phyloP scores from a whole-genome alignment of 306 rosid species.

The Mimosa bimucronata region DNA sequence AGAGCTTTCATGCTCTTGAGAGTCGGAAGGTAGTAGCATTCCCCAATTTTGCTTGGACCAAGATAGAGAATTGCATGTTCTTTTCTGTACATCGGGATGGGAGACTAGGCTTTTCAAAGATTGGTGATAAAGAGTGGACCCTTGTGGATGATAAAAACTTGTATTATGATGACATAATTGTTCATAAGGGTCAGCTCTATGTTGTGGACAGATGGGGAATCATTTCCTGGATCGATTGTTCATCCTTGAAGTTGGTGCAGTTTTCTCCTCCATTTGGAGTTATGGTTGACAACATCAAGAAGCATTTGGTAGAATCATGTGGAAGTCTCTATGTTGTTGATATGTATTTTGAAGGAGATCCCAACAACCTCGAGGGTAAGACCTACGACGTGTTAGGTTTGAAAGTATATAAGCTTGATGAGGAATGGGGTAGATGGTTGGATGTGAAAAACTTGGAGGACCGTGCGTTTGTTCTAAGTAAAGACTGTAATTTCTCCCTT shows the following conservation, averaged over 20 bases:
- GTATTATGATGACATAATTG: conserved; percentile 37
- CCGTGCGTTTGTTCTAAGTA: not conserved
- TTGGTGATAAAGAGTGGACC: conserved; percentile 25
- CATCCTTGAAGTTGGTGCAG: conserved; percentile 7
- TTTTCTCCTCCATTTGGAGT: conserved; percentile 35
- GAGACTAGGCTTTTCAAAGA: not conserved
- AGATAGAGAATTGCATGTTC: not conserved
- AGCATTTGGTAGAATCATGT: conserved; percentile 44
- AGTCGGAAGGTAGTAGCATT: conserved; percentile 18
- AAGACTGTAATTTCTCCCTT: not conserved
- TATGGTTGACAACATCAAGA: conserved; percentile 1
- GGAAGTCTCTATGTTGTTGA: conserved; percentile 50
- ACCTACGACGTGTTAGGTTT: not conserved
- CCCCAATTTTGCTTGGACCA: not conserved
- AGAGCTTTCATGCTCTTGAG: not conserved
- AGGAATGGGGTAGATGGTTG: not conserved
- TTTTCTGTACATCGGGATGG: not conserved
- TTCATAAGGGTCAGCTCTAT: conserved; percentile 41
- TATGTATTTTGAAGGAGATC: conserved; percentile 15
- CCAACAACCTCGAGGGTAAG: not conserved
- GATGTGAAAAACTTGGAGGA: not conserved
- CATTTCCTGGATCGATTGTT: not conserved
- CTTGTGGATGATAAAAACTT: conserved; percentile 11
- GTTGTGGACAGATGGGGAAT: conserved; percentile 46
- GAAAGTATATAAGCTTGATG: not conserved